A percentile compares a stretch with the other conserved stretches of the same genome.
These are phyloP conservation scores for Yamadazyma buinensis DNA, from an alignment of 1,139 yeast genomes.

Conservation along the genomic window DNA sequence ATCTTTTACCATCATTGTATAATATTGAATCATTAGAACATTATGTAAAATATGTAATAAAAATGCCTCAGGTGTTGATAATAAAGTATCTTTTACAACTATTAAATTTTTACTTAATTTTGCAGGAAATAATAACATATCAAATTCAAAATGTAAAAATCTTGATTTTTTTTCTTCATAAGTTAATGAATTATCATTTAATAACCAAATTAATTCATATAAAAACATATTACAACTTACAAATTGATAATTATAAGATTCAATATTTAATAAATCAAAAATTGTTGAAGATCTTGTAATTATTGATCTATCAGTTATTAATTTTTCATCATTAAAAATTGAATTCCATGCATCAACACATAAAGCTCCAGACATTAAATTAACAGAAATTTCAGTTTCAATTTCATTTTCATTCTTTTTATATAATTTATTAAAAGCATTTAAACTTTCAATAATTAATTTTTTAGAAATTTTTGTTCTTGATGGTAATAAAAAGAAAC, in stretches of 20 bases:
- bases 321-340: slow-evolving; percentile 11
- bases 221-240: slow-evolving; percentile 14
- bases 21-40: slow-evolving; percentile 17
- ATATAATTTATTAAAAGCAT: slow-evolving; percentile 13
- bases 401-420: not conserved
- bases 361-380: slow-evolving; percentile 16
- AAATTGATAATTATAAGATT: slow-evolving; percentile 17
- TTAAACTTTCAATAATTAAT: slow-evolving; percentile 9
- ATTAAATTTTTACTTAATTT: slow-evolving; percentile 18
- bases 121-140: slow-evolving; percentile 24
- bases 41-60: slow-evolving; percentile 20
- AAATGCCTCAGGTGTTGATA: slow-evolving; percentile 21
- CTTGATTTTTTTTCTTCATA: slow-evolving; percentile 11
- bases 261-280: slow-evolving; percentile 12
- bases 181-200: slow-evolving; percentile 7
- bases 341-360: slow-evolving; percentile 19
- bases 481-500: slow-evolving; percentile 18
- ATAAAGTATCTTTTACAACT: slow-evolving; percentile 18
- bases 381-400: slow-evolving; percentile 7
- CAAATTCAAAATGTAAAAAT: slow-evolving; percentile 18
- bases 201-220: slow-evolving; percentile 17
- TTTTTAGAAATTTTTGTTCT: slow-evolving; percentile 12
- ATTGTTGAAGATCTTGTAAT: slow-evolving; percentile 7
- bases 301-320: slow-evolving; percentile 13
- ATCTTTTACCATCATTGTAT: slow-evolving; percentile 14